Evolutionary conservation across 2,329 filamentous ascomycete species (phyloP), one percentile per base, ranked within the genome.

Genomic region (Fusarium burgessii): DNA sequence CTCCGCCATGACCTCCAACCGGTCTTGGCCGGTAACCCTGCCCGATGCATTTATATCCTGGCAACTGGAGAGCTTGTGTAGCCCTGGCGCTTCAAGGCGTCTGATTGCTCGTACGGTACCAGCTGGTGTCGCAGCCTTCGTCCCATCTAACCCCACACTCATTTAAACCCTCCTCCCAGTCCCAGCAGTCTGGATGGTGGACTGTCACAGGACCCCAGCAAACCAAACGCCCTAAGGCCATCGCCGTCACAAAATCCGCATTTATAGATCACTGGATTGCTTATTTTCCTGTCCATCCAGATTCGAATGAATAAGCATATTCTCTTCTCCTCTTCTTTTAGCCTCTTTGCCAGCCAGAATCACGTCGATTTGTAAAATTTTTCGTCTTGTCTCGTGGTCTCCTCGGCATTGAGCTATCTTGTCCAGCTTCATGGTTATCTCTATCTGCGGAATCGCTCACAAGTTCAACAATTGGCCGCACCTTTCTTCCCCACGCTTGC

Each of bases 101-200:
- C 67, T 76, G 73, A 74, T 72, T 62, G 58, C 63, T 68, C 54
- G 70, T 75, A 52, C 63, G 57, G 74, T 73, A 55, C 65, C 64
- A 70, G 70, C 73, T 55, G 69, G 68, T 52, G 58, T 65, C 49
- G 49, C 65, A 72, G 67, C 60, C 67, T 73, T 75, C 69, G 49
- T 76, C 73, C 68, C 66, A 68, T 70, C 67, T 68, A 61, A 70
- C 74, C 74, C 74, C 74, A 76, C 74, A 76, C 70, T 71, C 60
- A 61, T 71, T 71, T 73, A 70, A 74, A 58, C 71, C 58, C 68
- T 70, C 62, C 61, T 70, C 60, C 62, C 63, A 71, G 72, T 70
- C 62, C 64, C 69, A 71, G 72, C 56, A 70, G 67, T 72, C 47
- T 71, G 59, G 54, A 60, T 69, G 56, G 55, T 61, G 60, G 62